Base-by-base conservation (phyloP, 2,329 filamentous ascomycete genomes). In the Knufia fluminis region DNA sequence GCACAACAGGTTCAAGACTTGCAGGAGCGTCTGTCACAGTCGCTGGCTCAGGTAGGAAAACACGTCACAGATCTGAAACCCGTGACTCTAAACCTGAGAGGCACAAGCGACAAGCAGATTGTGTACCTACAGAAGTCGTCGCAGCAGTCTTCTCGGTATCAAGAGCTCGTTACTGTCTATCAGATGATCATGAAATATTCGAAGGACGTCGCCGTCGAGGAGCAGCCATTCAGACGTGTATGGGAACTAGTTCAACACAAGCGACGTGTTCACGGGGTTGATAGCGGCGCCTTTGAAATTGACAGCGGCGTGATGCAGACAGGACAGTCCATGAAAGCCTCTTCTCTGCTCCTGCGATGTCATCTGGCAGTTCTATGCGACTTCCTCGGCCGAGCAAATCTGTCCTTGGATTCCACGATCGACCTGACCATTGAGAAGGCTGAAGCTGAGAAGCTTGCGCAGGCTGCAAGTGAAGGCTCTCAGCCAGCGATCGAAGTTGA, bases 281-380 rank as follows among this genome's bases (percentile, higher is more conserved):
- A 12, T 17, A 53, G 22, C n/a, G 17, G 50, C 1, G 49, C 57
- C 12, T 57, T 65, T 20, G 39, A 60, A 19, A 59, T 61, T 22
- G 59, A 62, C 24, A 53, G 57, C 10, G 57, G 52, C 28, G 58
- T 69, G 6, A 56, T 70, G 19, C 65, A 70, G 44, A 62, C 61
- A 1, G 63, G 64, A 41, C 65, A 66, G 12, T 49, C 57, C 3
- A 55, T 79, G 2, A 67, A 73, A 22, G 72, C 73, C 0, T 60
- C 57, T 0, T 60, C 68, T 0, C 63, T 82, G 2, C 58, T 68
- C 1, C 55, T 80, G 2, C 70, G 71, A 7, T 75, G 74, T 50
- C 73, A 80, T 33, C 59, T 75, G 0, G 48, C 65, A 2, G 62
- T 79, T 7, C 51, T 80, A 1, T 60, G 64, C 0, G 74, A 78